Base-by-base conservation (phyloP, 2,329 filamentous ascomycete genomes). In the Mariannaea sp. region DNA sequence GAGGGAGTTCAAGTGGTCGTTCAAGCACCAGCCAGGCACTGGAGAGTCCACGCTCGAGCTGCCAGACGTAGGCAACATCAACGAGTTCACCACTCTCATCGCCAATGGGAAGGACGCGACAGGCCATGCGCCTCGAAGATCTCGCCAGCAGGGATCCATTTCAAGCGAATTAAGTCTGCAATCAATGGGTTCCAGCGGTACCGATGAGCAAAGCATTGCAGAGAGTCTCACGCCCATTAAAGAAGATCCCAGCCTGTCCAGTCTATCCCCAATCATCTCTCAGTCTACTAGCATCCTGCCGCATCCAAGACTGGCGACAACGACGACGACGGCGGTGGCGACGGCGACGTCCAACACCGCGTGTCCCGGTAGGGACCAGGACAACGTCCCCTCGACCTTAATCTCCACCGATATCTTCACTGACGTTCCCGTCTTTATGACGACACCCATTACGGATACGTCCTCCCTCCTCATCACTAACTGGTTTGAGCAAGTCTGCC, bases 401-500 rank as follows among this genome's bases (percentile, higher is more conserved):
- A 55, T 52, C 2, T 20, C 59, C 3, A 16, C 53, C 3, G 57
- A 55, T 5, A 55, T 59, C 14, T 65, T 58, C 19, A 50, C 49
- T 10, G 51, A 58, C 14, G 45, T 36, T 5, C 59, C 55, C 1
- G 58, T 50, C 3, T 57, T 60, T 38, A 52, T 57, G 46, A 53
- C 53, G 49, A 53, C 53, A 30, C 64, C 65, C 12, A 60, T 65
- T 26, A 66, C 60, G 5, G 67, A 73, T 29, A 66, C 65, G 3
- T 67, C 69, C 1, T 67, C 69, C 0, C 62, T 71, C 0, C 66
- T 75, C 8, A 71, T 75, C 17, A 67, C 59, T 41, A 66, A 66
- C 49, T 76, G 73, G 73, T 76, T 76, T 46, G 65, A 70, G 1
- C 66, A 73, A 12, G 73, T 76, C 6, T 76, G 73, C 32, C 66